Percentiles rank a stretch among this genome's conserved stretches.
Evolutionary conservation across 345 rosid genomes (phyloP).

Genomic region (Kernera saxatilis): DNA sequence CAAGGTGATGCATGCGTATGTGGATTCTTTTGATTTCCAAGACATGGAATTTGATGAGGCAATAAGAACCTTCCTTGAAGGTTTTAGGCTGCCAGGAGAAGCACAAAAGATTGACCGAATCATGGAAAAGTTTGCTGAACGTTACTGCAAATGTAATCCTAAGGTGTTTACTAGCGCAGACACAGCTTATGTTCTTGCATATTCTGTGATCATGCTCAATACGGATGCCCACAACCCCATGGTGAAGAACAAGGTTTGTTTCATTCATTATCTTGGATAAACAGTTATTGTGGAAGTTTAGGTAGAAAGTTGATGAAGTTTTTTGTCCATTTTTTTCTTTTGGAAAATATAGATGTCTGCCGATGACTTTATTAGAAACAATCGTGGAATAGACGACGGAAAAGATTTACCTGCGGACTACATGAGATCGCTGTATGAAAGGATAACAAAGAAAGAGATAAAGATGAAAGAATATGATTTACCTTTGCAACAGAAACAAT

Average conservation of each 20-base stretch:
- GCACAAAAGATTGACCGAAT: conserved; percentile 93
- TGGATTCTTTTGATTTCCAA: conserved; percentile 73
- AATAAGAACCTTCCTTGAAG: conserved; percentile 73
- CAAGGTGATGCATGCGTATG: conserved; percentile 91
- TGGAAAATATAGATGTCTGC: conserved; percentile 33
- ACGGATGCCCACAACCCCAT: conserved; percentile 90
- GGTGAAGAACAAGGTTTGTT: conserved; percentile 81
- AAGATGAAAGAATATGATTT: conserved; percentile 67
- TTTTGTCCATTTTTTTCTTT: conserved; percentile 1
- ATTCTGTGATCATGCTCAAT: conserved; percentile 89
- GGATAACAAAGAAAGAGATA: conserved; percentile 76
- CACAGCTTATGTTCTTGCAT: conserved; percentile 90
- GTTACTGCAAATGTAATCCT: conserved; percentile 82
- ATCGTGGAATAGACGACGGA: conserved; percentile 83
- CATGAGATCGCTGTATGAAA: conserved; percentile 63
- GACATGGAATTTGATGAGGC: conserved; percentile 77
- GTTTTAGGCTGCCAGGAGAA: conserved; percentile 90
- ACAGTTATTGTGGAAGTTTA: conserved; percentile 12
- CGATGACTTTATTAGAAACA: conserved; percentile 68
- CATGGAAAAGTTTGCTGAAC: conserved; percentile 92
- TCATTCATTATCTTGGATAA: neutral
- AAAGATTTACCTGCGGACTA: conserved; percentile 81
- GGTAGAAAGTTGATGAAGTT: conserved; percentile 25
- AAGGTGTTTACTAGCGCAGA: conserved; percentile 82
- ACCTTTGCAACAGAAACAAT: conserved; percentile 60